phyloP scores from a whole-genome alignment of 2,329 filamentous ascomycete genomes.

The Fonsecaea nubica region DNA sequence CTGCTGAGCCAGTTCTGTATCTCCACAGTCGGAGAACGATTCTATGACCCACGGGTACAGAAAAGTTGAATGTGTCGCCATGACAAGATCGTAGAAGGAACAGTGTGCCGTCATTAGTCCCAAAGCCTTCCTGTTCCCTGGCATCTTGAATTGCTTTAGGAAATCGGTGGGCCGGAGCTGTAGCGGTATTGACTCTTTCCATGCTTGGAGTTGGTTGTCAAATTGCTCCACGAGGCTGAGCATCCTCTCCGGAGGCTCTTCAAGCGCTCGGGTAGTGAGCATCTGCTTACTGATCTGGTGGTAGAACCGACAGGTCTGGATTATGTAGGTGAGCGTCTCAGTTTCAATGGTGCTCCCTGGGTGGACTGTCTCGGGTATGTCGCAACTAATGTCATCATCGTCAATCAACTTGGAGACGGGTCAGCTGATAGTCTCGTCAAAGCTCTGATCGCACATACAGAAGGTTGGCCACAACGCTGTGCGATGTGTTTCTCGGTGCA shows the following conservation, averaged over 20 bases:
- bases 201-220: constrained; percentile 1
- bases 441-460: constrained; percentile 9
- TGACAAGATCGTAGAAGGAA: constrained; percentile 10
- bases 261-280: background rate
- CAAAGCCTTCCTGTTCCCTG: background rate
- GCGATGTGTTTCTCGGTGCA: constrained; percentile 21
- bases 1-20: background rate
- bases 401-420: constrained; percentile 13
- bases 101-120: constrained; percentile 8
- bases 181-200: constrained; percentile 6
- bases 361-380: constrained; percentile 3
- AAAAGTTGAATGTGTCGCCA: constrained; percentile 7
- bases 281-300: constrained; percentile 1
- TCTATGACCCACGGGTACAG: constrained; percentile 13
- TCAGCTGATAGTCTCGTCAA: background rate
- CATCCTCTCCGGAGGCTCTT: constrained; percentile 10
- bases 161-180: constrained; percentile 1
- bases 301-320: constrained; percentile 2
- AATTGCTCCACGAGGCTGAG: constrained; percentile 2
- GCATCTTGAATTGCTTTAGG: constrained; percentile 11
- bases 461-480: constrained; percentile 15
- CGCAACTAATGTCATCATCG: constrained; percentile 20
- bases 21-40: background rate
- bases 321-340: background rate
- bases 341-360: background rate